Evolutionary conservation across 192 early-diverging fungal species (phyloP).

Genomic region (Diversispora epigaea): DNA sequence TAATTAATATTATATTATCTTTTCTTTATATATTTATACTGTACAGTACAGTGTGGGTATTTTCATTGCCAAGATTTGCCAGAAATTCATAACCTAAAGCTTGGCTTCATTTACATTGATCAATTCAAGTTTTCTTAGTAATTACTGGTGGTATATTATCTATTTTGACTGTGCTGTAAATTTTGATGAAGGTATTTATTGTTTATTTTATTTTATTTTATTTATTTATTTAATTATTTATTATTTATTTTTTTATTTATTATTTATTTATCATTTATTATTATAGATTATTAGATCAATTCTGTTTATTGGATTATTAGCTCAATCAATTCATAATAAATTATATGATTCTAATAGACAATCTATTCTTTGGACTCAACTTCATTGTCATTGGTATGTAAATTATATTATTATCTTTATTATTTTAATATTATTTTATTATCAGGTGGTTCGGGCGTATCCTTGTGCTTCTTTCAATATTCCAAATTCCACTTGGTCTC

Average conservation of each 20-base stretch:
- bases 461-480: neutral
- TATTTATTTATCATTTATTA: no score
- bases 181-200: neutral
- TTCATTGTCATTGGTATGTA: slow-evolving; percentile 1
- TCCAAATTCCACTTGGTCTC: neutral
- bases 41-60: slow-evolving; percentile 10
- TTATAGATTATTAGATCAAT: neutral
- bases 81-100: neutral
- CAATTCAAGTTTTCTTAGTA: slow-evolving; percentile 6
- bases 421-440: slow-evolving; percentile 11
- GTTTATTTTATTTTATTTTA: no score
- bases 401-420: neutral
- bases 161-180: neutral
- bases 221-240: no score
- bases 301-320: neutral
- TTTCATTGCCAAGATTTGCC: slow-evolving; percentile 14
- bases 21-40: slow-evolving; percentile 2
- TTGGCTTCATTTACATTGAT: slow-evolving; percentile 17
- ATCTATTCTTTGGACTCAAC: neutral
- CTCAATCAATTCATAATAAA: slow-evolving; percentile 20
- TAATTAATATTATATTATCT: neutral
- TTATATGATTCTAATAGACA: neutral
- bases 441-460: neutral
- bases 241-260: neutral
- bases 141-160: neutral